A percentile compares a stretch with the other conserved stretches of the same genome.
Conservation (phyloP, 2,329 filamentous ascomycete genomes). For the Trichophyton equinum region DNA sequence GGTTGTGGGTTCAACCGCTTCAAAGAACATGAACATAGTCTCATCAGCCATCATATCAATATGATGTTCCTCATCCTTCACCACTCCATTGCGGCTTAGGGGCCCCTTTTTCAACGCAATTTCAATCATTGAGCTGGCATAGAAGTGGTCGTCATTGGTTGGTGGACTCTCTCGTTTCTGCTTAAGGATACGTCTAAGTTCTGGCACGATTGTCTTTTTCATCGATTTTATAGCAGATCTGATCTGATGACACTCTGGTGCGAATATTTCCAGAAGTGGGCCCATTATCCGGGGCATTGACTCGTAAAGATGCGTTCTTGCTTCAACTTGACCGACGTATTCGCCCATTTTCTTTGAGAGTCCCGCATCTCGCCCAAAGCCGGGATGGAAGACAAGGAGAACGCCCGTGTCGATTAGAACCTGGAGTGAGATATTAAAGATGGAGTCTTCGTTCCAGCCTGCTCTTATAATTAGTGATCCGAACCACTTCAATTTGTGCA, state of each 20-base stretch:
- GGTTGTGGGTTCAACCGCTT: not conserved
- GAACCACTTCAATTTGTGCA: not conserved
- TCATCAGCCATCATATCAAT: conserved; percentile 3
- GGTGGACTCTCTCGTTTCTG: not conserved
- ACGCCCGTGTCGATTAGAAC: not conserved
- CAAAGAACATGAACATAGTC: conserved; percentile 4
- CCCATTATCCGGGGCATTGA: not conserved
- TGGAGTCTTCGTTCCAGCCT: not conserved
- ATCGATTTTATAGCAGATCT: not conserved
- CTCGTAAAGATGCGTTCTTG: not conserved
- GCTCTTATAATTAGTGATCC: not conserved
- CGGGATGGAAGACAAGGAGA: not conserved
- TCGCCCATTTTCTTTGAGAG: not conserved
- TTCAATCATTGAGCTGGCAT: not conserved
- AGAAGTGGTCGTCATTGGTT: not conserved
- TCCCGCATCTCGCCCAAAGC: not conserved
- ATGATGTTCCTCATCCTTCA: not conserved
- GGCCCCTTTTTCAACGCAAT: not conserved
- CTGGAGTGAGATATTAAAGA: not conserved
- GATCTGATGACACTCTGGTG: not conserved
- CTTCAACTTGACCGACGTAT: not conserved
- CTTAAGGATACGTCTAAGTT: not conserved
- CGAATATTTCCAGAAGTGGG: not conserved
- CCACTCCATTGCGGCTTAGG: not conserved
- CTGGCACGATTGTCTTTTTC: not conserved